Evolutionary conservation across 805 yeast genomes (phyloP).

Genomic region (Lachancea quebecensis): DNA sequence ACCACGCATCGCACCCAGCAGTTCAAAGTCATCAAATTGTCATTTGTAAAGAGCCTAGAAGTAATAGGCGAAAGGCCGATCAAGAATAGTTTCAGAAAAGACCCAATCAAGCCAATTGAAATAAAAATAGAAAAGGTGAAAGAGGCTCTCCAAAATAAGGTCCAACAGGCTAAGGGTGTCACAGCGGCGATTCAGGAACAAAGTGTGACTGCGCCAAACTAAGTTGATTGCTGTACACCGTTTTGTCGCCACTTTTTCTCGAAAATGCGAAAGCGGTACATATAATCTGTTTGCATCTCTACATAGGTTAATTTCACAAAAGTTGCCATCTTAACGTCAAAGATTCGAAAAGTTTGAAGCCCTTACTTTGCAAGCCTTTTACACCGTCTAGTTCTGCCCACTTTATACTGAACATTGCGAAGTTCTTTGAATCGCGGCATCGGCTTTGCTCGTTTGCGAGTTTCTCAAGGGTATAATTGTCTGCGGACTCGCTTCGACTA

Average conservation of each 20-base stretch:
- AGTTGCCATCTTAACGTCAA: slow-evolving; percentile 33
- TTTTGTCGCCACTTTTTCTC: too few relatives aligned
- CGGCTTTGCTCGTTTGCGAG: slow-evolving; percentile 14
- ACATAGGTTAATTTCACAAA: not conserved
- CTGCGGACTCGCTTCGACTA: slow-evolving; percentile 10
- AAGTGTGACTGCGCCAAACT: too few relatives aligned
- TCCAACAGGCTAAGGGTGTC: slow-evolving; percentile 18
- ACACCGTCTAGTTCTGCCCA: slow-evolving; percentile 64
- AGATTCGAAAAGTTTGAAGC: slow-evolving; percentile 45
- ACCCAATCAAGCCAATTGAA: slow-evolving; percentile 30
- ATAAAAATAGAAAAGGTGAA: slow-evolving; percentile 28
- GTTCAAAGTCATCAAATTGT: slow-evolving; percentile 49
- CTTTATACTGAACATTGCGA: slow-evolving; percentile 10
- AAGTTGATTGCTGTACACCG: too few relatives aligned
- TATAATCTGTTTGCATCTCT: too few relatives aligned
- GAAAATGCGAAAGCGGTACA: too few relatives aligned
- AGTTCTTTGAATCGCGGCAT: slow-evolving; percentile 11
- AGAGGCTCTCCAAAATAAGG: slow-evolving; percentile 19
- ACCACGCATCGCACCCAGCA: slow-evolving; percentile 19
- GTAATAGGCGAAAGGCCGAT: slow-evolving; percentile 36
- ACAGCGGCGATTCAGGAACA: too few relatives aligned
- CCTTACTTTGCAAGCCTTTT: slow-evolving; percentile 52
- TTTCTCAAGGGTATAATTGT: slow-evolving; percentile 11
- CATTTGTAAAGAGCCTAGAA: slow-evolving; percentile 49
- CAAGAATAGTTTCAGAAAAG: slow-evolving; percentile 26